Conservation (phyloP, 2,329 filamentous ascomycete species). For the Exophiala calicioides region DNA sequence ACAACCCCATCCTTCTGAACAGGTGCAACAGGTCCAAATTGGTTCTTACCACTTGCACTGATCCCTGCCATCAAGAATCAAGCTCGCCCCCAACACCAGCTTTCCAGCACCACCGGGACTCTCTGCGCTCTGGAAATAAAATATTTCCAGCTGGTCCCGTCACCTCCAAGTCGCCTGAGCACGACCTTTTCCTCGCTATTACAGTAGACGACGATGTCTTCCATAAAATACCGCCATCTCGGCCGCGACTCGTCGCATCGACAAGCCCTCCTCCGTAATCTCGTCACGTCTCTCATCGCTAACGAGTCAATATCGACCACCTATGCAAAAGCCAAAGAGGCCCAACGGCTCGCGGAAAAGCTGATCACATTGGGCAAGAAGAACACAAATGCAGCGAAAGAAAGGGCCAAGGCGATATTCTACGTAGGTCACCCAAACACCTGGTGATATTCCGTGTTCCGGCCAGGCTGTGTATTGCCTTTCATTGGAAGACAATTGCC, state of each 20-base stretch:
- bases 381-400: conserved; percentile 78
- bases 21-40: too few relatives aligned
- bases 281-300: conserved; percentile 91
- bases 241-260: conserved; percentile 83
- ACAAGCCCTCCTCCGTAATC: conserved; percentile 88
- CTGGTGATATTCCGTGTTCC: background rate
- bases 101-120: too few relatives aligned
- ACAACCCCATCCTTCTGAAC: too few relatives aligned
- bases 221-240: conserved; percentile 85
- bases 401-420: conserved; percentile 76
- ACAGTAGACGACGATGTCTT: conserved; percentile 18
- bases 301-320: conserved; percentile 94
- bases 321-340: conserved; percentile 96
- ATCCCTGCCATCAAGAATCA: too few relatives aligned
- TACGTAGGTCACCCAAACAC: conserved; percentile 63
- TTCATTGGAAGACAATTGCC: too few relatives aligned
- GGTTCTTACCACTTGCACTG: too few relatives aligned
- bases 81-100: too few relatives aligned
- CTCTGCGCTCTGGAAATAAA: too few relatives aligned
- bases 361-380: conserved; percentile 91
- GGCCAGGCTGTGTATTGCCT: too few relatives aligned
- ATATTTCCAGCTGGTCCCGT: too few relatives aligned
- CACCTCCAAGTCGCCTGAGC: too few relatives aligned
- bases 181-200: background rate
- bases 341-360: conserved; percentile 89